Evolutionary conservation across 2,329 filamentous ascomycete genomes (phyloP).

Genomic region (Pseudogymnoascus sp.): DNA sequence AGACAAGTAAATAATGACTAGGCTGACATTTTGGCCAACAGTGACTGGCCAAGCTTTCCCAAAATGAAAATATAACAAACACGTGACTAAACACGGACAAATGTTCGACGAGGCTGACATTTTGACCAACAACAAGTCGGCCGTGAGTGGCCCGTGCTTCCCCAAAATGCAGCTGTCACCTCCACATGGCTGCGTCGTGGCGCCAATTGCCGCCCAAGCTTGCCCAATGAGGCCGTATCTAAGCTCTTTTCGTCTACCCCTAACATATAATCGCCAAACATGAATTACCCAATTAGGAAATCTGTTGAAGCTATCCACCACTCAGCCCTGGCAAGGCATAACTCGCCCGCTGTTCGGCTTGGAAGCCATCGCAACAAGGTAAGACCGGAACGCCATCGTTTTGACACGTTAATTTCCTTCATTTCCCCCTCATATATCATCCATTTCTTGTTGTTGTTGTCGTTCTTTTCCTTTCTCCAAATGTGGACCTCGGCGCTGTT

Average conservation of each 20-base stretch:
- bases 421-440: neutral
- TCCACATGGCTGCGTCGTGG: neutral
- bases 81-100: neutral
- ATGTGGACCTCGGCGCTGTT: neutral
- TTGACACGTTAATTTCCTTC: neutral
- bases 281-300: conserved; percentile 2
- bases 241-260: neutral
- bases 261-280: neutral
- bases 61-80: neutral
- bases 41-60: neutral
- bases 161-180: neutral
- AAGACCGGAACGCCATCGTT: neutral
- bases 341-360: neutral
- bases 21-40: neutral
- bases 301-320: neutral
- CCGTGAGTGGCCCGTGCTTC: neutral
- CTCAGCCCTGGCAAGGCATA: conserved; percentile 6
- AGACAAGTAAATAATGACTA: neutral
- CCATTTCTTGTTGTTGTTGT: neutral
- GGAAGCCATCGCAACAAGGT: neutral
- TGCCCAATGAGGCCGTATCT: neutral
- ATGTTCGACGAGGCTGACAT: neutral
- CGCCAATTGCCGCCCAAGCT: conserved; percentile 7
- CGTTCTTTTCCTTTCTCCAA: neutral
- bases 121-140: neutral